Conservation (phyloP, 805 yeast genomes). For the Candida anglica region DNA sequence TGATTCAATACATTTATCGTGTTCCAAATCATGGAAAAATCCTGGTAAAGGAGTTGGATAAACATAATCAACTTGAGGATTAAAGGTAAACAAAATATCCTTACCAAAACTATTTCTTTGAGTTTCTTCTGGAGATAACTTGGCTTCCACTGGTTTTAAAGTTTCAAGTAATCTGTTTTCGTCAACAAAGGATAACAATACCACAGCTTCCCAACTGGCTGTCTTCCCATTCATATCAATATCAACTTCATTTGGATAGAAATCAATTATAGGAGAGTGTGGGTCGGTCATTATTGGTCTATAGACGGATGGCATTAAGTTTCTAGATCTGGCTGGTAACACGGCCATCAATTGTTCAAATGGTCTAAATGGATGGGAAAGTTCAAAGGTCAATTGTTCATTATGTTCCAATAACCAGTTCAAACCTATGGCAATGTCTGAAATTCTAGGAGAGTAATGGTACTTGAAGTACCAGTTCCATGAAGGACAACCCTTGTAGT, state of each 20-base stretch:
- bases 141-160: conserved; percentile 60
- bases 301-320: conserved; percentile 71
- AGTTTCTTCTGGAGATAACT: conserved; percentile 66
- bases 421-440: conserved; percentile 76
- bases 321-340: conserved; percentile 84
- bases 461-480: conserved; percentile 94
- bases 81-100: conserved; percentile 64
- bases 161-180: conserved; percentile 69
- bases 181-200: conserved; percentile 87
- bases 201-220: conserved; percentile 98
- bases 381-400: conserved; percentile 50
- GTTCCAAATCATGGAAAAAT: conserved; percentile 71
- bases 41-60: conserved; percentile 77
- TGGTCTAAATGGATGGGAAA: conserved; percentile 81
- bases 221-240: conserved; percentile 92
- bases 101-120: conserved; percentile 71
- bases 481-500: conserved; percentile 85
- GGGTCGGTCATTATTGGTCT: conserved; percentile 83
- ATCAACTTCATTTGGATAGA: conserved; percentile 85
- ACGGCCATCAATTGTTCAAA: conserved; percentile 98
- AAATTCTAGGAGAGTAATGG: conserved; percentile 92
- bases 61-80: conserved; percentile 67
- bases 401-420: conserved; percentile 40
- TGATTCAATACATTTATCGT: conserved; percentile 72
- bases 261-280: conserved; percentile 81